Evolutionary conservation across 768 basidiomycete genomes (phyloP).

Genomic region (Boletales sp.): DNA sequence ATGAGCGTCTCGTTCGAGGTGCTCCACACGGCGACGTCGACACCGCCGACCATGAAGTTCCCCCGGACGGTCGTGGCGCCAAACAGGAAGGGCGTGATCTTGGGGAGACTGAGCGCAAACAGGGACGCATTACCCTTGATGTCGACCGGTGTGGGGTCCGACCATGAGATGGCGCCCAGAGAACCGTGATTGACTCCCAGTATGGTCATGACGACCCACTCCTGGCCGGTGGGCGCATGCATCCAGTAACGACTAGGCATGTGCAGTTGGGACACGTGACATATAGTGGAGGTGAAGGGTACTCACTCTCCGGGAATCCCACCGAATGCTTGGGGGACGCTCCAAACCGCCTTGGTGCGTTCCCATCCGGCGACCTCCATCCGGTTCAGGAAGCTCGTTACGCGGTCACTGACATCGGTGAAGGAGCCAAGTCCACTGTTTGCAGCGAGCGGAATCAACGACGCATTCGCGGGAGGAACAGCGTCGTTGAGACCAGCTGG

Average conservation of each 20-base stretch:
- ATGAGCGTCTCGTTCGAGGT: slow-evolving; percentile 42
- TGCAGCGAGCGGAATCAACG: slow-evolving; percentile 12
- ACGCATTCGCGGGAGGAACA: slow-evolving; percentile 21
- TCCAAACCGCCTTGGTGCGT: slow-evolving; percentile 67
- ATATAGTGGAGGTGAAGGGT: background rate
- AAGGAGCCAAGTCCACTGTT: slow-evolving; percentile 37
- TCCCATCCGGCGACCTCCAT: slow-evolving; percentile 63
- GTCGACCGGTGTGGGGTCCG: slow-evolving; percentile 49
- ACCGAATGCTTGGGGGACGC: slow-evolving; percentile 76
- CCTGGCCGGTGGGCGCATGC: slow-evolving; percentile 60
- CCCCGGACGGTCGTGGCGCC: slow-evolving; percentile 37
- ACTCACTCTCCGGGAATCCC: slow-evolving; percentile 35
- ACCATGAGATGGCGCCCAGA: slow-evolving; percentile 48
- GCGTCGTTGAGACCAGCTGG: slow-evolving; percentile 39
- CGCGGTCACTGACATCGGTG: slow-evolving; percentile 61
- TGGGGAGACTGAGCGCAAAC: slow-evolving; percentile 43
- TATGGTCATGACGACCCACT: slow-evolving; percentile 63
- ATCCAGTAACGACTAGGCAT: slow-evolving; percentile 49
- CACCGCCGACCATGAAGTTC: slow-evolving; percentile 37
- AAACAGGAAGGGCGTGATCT: slow-evolving; percentile 47
- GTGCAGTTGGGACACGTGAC: background rate
- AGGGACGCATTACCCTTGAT: slow-evolving; percentile 52
- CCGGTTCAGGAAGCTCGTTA: slow-evolving; percentile 61
- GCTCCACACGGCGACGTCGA: slow-evolving; percentile 54
- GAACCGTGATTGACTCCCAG: slow-evolving; percentile 69